phyloP scores from a whole-genome alignment of 345 rosid genomes.

The Syzygium oleosum region DNA sequence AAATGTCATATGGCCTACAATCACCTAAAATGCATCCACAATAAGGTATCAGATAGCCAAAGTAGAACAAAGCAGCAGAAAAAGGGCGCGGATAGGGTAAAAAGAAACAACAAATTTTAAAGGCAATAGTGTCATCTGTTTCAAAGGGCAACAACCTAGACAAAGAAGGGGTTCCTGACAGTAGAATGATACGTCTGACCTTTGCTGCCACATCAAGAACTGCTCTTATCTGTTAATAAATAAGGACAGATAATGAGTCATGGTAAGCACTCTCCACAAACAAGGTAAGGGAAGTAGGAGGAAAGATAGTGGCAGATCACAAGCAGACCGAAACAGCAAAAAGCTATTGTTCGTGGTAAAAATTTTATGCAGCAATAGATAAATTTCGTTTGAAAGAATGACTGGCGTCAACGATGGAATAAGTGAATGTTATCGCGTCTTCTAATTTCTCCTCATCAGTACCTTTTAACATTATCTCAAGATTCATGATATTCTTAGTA shows the following conservation, averaged over 20 bases:
- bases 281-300: neutral
- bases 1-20: constrained; percentile 92
- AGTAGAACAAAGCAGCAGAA: neutral
- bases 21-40: constrained; percentile 38
- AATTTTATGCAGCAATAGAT: neutral
- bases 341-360: neutral
- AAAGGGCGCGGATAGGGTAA: neutral
- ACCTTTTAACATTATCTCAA: neutral
- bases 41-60: constrained; percentile 21
- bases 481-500: neutral
- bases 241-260: neutral
- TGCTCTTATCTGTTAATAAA: constrained; percentile 49
- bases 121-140: neutral
- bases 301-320: neutral
- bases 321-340: neutral
- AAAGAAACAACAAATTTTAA: neutral
- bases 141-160: constrained; percentile 62
- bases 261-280: neutral
- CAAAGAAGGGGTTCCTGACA: constrained; percentile 96
- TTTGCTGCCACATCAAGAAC: constrained; percentile 77
- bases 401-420: neutral
- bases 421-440: neutral
- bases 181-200: constrained; percentile 63
- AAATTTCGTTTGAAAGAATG: neutral
- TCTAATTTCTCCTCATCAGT: neutral